phyloP scores from a whole-genome alignment of 75 land plant species.

The Pseudotsuga menziesii region DNA sequence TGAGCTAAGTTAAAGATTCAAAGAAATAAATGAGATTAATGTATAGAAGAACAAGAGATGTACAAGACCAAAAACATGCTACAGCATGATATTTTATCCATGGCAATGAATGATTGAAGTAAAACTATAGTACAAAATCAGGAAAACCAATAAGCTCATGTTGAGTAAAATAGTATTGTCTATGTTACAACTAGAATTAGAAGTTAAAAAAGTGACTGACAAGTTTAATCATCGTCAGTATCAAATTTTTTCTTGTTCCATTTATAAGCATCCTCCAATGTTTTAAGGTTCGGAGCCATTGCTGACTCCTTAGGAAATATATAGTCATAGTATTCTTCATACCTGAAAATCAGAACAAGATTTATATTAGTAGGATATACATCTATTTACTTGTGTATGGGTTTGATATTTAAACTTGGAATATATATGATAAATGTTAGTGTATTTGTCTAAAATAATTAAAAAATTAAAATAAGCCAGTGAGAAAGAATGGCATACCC shows the following conservation, averaged over 20 bases:
- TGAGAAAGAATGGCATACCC: constrained; percentile 38
- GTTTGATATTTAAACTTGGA: too few relatives aligned
- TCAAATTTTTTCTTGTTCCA: constrained; percentile 86
- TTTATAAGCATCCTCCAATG: constrained; percentile 83
- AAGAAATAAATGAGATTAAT: too few relatives aligned
- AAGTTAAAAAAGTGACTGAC: not conserved
- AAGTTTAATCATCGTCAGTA: constrained; percentile 35
- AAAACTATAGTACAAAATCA: not conserved
- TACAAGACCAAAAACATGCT: not conserved
- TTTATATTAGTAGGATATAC: not conserved
- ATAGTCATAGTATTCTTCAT: constrained; percentile 85
- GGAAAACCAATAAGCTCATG: not conserved
- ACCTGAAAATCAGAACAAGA: constrained; percentile 28
- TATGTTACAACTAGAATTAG: not conserved
- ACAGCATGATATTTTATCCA: not conserved
- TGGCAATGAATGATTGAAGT: not conserved
- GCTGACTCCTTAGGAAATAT: constrained; percentile 77
- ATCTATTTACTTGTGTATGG: too few relatives aligned
- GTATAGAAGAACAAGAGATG: too few relatives aligned
- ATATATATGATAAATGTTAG: too few relatives aligned
- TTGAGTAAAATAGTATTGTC: not conserved
- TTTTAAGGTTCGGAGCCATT: constrained; percentile 74
- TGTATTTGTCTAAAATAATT: too few relatives aligned
- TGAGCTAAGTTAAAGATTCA: too few relatives aligned
- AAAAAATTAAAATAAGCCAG: not conserved